Base-by-base conservation (phyloP, 495 filamentous ascomycete genomes). In the Daldinia loculata region DNA sequence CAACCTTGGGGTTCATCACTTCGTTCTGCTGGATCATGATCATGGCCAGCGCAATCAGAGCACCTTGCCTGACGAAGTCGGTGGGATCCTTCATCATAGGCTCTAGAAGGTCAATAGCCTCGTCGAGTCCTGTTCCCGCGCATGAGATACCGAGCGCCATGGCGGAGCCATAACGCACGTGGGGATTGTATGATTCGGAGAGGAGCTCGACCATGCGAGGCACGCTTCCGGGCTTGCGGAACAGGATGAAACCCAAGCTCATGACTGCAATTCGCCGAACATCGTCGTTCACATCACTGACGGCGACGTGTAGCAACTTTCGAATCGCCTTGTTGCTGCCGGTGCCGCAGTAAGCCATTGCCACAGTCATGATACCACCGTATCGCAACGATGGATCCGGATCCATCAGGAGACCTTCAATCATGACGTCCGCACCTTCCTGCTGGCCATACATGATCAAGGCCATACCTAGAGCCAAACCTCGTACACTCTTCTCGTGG, bases 71-170 rank as follows among this genome's bases (percentile, higher is more conserved):
- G 30, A 99, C 96, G 76, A 99, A 99, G 83, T 99, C 96, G 57
- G 93, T 95, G 15, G 96, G 95, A 76, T 99, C 96, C 84, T 99
- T 99, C 80, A 97, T 93, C 96, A 99, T 98, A 26, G 96, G 96
- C 81, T 99, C 96, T 8, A 99, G 85, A 30, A 99, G 86, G 70
- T 98, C 96, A 69, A 98, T 96, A 3, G 96, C 96, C 80, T 98
- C 96, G 68, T 98, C 95, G 27, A 98, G 82, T 22, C 96, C 96
- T 41, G 96, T 99, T 32, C 96, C 96, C 27, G 96, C 96, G 72
- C 96, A 98, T 38, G 96, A 95, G 72, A 99, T 98, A 80, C 96
- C 96, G 14, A 99, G 87, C 15, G 96, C 96, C 92, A 99, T 98
- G 30, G 96, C 94, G 3, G 96, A 97, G 74, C 96, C 96, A 70